Percentiles rank a stretch among this genome's conserved stretches.
phyloP scores from a whole-genome alignment of 805 yeast genomes.

The Candida ficus region DNA sequence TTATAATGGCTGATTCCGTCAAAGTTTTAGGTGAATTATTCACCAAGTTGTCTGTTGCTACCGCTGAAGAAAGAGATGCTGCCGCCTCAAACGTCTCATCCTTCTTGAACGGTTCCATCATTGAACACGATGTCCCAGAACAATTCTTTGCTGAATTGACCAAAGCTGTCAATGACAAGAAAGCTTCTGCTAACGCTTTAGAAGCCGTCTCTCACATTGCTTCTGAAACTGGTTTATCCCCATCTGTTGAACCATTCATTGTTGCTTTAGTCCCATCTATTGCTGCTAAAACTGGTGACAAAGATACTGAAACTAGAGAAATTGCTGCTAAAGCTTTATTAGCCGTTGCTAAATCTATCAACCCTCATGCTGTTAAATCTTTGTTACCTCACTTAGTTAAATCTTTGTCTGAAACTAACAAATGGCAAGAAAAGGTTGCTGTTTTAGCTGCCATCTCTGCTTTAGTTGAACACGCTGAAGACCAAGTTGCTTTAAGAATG shows the following conservation, averaged over 20 bases:
- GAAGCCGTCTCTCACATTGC: conserved; percentile 85
- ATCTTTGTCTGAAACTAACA: conserved; percentile 66
- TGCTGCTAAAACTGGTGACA: conserved; percentile 83
- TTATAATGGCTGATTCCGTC: conserved; percentile 40
- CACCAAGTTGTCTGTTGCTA: conserved; percentile 85
- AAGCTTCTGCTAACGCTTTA: conserved; percentile 76
- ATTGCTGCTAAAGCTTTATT: conserved; percentile 72
- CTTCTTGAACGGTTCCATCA: conserved; percentile 93
- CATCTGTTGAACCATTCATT: conserved; percentile 94
- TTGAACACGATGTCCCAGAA: conserved; percentile 96
- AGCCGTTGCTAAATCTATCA: conserved; percentile 74
- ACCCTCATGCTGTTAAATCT: conserved; percentile 91
- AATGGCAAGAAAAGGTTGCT: conserved; percentile 98
- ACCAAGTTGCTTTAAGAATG: conserved; percentile 97
- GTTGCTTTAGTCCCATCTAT: conserved; percentile 71
- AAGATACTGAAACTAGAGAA: conserved; percentile 68
- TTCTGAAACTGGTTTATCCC: conserved; percentile 67
- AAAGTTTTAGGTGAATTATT: conserved; percentile 91
- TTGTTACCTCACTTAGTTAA: conserved; percentile 75
- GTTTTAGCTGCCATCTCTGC: conserved; percentile 78
- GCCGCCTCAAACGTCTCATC: conserved; percentile 89
- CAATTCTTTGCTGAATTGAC: conserved; percentile 76
- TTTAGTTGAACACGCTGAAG: conserved; percentile 91
- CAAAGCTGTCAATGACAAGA: conserved; percentile 76
- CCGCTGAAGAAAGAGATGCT: conserved; percentile 73